phyloP scores from a whole-genome alignment of 202 grass and related monocot genomes.

The Elaeis oleifera region DNA sequence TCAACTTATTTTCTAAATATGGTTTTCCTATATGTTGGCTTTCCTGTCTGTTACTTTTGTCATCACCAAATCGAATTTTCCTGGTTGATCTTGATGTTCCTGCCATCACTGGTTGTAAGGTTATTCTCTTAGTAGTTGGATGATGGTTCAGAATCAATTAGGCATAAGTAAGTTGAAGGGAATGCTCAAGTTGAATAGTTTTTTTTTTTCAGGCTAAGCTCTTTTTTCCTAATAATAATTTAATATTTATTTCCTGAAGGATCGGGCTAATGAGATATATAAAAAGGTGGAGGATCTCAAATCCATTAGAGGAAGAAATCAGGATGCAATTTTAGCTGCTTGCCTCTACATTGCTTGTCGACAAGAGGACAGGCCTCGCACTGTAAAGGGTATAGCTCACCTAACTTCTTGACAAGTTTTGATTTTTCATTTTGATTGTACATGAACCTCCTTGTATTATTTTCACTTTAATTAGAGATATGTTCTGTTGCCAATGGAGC shows the following conservation, averaged over 20 bases:
- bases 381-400: conserved; percentile 44
- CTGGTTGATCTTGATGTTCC: too few relatives aligned
- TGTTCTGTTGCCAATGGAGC: conserved; percentile 29
- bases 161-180: too few relatives aligned
- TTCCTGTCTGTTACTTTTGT: too few relatives aligned
- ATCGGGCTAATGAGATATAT: conserved; percentile 57
- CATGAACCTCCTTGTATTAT: background rate
- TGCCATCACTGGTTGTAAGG: too few relatives aligned
- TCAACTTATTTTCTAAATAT: too few relatives aligned
- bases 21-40: too few relatives aligned
- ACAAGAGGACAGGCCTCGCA: conserved; percentile 55
- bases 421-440: background rate
- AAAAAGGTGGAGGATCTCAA: conserved; percentile 44
- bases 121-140: too few relatives aligned
- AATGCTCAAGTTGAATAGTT: too few relatives aligned
- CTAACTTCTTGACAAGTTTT: background rate
- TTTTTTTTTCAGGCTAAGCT: too few relatives aligned
- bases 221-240: too few relatives aligned
- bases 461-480: conserved; percentile 11
- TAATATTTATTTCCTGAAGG: conserved; percentile 23
- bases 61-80: too few relatives aligned
- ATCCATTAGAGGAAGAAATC: conserved; percentile 28
- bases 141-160: too few relatives aligned
- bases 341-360: conserved; percentile 66
- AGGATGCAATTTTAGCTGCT: conserved; percentile 51